These are phyloP conservation scores for Prunus mume DNA, from an alignment of 306 rosid genomes.

Conservation along the genomic window DNA sequence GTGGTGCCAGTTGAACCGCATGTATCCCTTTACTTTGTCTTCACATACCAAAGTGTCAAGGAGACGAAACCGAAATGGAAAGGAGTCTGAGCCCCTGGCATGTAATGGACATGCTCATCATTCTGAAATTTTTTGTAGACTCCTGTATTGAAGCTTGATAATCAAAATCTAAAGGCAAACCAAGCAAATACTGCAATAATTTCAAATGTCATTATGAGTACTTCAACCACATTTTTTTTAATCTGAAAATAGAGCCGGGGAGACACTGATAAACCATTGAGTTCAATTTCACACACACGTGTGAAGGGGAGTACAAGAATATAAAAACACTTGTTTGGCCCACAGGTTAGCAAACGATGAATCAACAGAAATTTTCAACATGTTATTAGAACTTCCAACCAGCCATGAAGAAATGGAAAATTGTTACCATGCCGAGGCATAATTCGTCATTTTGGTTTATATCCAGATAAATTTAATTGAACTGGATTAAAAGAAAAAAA, in stretches of 20 bases:
- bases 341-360: too few relatives aligned
- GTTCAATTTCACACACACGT: not conserved
- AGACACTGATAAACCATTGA: too few relatives aligned
- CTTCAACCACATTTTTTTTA: not conserved
- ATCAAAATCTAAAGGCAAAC: not conserved
- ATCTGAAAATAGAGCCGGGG: not conserved
- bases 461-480: not conserved
- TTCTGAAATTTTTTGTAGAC: not conserved
- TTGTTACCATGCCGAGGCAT: too few relatives aligned
- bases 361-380: too few relatives aligned
- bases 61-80: constrained; percentile 18
- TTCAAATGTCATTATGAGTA: not conserved
- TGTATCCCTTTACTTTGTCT: not conserved
- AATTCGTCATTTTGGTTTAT: not conserved
- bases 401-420: too few relatives aligned
- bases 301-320: too few relatives aligned
- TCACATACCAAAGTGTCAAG: constrained; percentile 13
- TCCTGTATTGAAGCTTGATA: constrained; percentile 14
- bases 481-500: too few relatives aligned
- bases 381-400: too few relatives aligned
- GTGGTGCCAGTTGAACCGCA: constrained; percentile 19
- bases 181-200: not conserved
- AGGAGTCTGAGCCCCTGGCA: constrained; percentile 12
- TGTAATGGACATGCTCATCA: not conserved
- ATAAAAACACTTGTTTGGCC: too few relatives aligned